Percentiles rank a stretch among this genome's conserved stretches.
Evolutionary conservation across 202 grass and related monocot genomes (phyloP).

Genomic region (Panicum virgatum): DNA sequence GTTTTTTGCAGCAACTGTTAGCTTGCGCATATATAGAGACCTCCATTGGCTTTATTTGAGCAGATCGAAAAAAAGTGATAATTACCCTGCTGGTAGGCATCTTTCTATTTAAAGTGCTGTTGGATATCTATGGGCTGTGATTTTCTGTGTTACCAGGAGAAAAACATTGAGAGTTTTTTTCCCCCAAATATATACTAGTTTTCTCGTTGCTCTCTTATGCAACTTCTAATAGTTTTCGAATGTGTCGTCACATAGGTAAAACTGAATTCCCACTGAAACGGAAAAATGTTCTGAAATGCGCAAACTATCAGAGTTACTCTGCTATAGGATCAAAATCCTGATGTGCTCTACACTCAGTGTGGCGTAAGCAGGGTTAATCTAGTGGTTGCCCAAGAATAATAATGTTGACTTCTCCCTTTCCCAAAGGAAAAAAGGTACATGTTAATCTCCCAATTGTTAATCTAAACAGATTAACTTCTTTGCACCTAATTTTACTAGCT

Average conservation of each 20-base stretch:
- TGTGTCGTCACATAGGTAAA: too few relatives aligned
- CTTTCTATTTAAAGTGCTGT: background rate
- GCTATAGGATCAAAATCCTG: background rate
- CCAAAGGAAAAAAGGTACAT: too few relatives aligned
- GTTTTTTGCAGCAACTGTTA: background rate
- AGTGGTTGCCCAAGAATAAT: too few relatives aligned
- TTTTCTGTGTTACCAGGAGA: conserved; percentile 1
- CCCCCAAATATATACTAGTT: background rate
- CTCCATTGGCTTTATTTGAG: background rate
- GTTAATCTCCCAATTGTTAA: background rate
- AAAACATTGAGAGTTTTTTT: background rate
- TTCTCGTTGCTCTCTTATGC: background rate
- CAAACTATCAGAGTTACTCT: too few relatives aligned
- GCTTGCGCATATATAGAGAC: background rate
- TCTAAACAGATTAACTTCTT: background rate
- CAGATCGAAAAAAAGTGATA: background rate
- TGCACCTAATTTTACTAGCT: background rate
- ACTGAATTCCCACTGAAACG: too few relatives aligned
- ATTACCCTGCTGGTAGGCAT: background rate
- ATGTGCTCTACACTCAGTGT: too few relatives aligned
- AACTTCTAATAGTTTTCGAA: background rate
- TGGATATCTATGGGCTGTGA: background rate
- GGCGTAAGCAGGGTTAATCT: background rate
- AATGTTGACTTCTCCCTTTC: too few relatives aligned
- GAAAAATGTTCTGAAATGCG: too few relatives aligned